Base-by-base conservation (phyloP, 768 basidiomycete species). In the Termitomyces sp. region DNA sequence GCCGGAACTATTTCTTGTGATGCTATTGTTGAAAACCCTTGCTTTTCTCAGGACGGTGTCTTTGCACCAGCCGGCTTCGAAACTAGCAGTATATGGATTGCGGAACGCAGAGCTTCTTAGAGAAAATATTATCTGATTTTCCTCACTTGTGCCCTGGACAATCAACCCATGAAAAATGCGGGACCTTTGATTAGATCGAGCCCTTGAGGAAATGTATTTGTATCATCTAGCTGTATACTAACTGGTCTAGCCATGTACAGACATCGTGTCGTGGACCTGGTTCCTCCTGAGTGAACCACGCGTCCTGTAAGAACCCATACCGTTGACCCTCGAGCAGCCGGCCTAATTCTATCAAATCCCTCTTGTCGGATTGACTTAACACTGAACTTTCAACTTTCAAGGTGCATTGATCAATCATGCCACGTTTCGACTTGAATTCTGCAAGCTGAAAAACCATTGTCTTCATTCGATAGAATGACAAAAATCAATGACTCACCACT, bases 61-160 rank as follows among this genome's bases (percentile, higher is more conserved):
- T 69, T 76, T 50, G 84, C 93, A 47, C 89, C 91, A 1, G 74
- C 84, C 64, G 82, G 76, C 16, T 93, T 90, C 67, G 82, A 83
- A 57, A 89, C 85, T 8, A 91, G 79, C 71, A 89, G 85, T 64
- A 77, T 84, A 46, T 93, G 90, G 91, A 79, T 82, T 66, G 87
- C 88, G 47, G 82, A 88, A 69, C 78, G 77, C 65, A 76, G 48
- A 49, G 49, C 74, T 30, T 63, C 68, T 63, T 81, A 71, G 65
- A 71, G 63, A 58, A 74, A 64, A 72, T 72, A 71, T 36, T 62
- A 40, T 46, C 32, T 32, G 32, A 56, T 49, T n/a, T 56, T 38
- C 26, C 36, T 43, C 33, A 13, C 16, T 50, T 38, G 44, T 36
- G 38, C 32, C 33, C 26, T 28, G 52, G 18, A 26, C 7, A 40